A percentile compares a stretch with the other conserved stretches of the same genome.
Evolutionary conservation across 371 early-diverging fungal species (phyloP).

Genomic region (Mucor saturninus): DNA sequence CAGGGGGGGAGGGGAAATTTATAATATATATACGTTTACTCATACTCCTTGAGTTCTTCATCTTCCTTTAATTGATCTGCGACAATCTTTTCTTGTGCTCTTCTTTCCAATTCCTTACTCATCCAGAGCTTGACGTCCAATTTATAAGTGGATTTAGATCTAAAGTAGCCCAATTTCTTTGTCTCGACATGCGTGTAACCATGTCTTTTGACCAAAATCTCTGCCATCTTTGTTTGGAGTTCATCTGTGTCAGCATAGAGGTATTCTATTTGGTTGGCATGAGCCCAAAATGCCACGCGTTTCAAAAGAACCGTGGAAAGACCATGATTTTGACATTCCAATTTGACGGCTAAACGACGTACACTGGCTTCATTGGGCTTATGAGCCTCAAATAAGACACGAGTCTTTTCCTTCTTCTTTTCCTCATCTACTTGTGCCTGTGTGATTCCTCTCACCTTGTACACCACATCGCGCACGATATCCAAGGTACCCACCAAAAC

Average conservation of each 20-base stretch:
- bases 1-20: too few species aligned
- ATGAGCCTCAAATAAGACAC: conserved; percentile 40
- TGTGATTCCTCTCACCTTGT: conserved; percentile 4
- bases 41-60: conserved; percentile 45
- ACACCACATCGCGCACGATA: conserved; percentile 18
- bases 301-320: conserved; percentile 50
- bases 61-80: conserved; percentile 40
- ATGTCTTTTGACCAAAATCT: conserved; percentile 45
- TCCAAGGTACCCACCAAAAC: conserved; percentile 28
- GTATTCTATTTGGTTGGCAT: conserved; percentile 47
- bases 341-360: conserved; percentile 49
- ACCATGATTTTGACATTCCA: conserved; percentile 52
- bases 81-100: conserved; percentile 27
- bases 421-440: neutral
- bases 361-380: conserved; percentile 49
- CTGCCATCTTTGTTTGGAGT: conserved; percentile 33
- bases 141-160: conserved; percentile 36
- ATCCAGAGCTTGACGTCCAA: conserved; percentile 57
- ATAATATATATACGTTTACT: conserved; percentile 8
- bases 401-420: neutral
- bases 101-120: conserved; percentile 39
- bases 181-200: conserved; percentile 40
- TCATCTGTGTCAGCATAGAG: conserved; percentile 55
- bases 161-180: conserved; percentile 34
- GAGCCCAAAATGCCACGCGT: conserved; percentile 57